Base-by-base conservation (phyloP, 1,139 yeast genomes). In the Waltiozyma solani region DNA sequence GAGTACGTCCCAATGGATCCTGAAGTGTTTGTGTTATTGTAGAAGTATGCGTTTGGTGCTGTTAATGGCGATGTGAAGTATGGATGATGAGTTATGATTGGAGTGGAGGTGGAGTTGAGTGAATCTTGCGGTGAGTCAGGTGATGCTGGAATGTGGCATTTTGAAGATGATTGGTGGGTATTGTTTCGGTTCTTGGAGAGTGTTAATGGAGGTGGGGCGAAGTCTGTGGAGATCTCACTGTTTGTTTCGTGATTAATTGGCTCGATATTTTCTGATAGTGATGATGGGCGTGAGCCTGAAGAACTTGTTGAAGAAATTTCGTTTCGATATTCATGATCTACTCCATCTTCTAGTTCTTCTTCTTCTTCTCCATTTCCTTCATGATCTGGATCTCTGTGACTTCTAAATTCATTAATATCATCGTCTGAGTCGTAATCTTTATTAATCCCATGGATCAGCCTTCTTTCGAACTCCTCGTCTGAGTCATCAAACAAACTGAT, bases 1-100 rank as follows among this genome's bases (percentile, higher is more conserved):
- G 69, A 64, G 46, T 59, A 66, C 19, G 66, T 67, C 1, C 70
- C 70, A 33, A 66, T 64, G 3, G 67, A 51, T 5, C 54, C 54
- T 2, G 53, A 47, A 18, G 37, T 41, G 30, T 48, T 48, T 8
- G 35, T 38, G 11, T n/a, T n/a, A n/a, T n/a, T 15, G 49, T 46
- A n/a, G 37, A 35, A 18, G 36, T 31, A 17, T 13, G 5, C 11
- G 14, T 30, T 8, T 8, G 32, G 21, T n/a, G 32, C 11, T 30
- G n/a, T 30, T 18, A 17, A 5, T 30, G 32, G 18, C 12, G 25
- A 23, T 10, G 8, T 5, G 22, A 19, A 19, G 17, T 19, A 19
- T 19, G 33, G 23, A 6, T 31, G 24, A 8, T 19, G 22, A 9
- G 18, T 19, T 13, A 23, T 17, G 18, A 13, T 15, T 14, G 33